Conservation (phyloP, 345 rosid genomes). For the Bruguiera parviflora region DNA sequence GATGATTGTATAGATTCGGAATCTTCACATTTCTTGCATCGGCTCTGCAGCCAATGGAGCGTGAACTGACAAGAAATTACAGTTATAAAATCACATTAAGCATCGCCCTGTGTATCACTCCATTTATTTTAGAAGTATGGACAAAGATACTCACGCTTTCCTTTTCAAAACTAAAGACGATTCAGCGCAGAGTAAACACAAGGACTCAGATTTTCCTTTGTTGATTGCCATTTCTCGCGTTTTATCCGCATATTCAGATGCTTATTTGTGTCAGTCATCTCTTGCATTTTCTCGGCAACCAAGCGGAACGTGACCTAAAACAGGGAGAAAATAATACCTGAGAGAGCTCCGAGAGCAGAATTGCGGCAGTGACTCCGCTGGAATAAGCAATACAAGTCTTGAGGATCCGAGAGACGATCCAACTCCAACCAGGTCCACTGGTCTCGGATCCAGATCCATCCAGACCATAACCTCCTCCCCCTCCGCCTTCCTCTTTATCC, state of each 20-base stretch:
- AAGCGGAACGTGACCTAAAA: neutral
- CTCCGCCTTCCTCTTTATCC: slow-evolving; percentile 25
- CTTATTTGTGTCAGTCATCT: neutral
- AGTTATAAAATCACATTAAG: no score
- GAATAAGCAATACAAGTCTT: slow-evolving; percentile 79
- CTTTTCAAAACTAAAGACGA: no score
- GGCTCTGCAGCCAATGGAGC: no score
- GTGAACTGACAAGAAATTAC: no score
- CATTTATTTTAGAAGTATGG: no score
- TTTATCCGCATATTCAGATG: neutral
- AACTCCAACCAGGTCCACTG: slow-evolving; percentile 71
- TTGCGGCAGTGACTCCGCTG: slow-evolving; percentile 88
- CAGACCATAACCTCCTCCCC: slow-evolving; percentile 13
- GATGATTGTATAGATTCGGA: no score
- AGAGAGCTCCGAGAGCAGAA: slow-evolving; percentile 75
- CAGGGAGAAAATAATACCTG: slow-evolving; percentile 40
- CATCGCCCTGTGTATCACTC: no score
- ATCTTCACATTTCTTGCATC: no score
- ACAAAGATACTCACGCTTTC: no score
- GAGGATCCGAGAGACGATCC: slow-evolving; percentile 73
- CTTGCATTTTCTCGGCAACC: neutral
- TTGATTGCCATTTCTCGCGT: neutral
- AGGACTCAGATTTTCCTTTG: neutral
- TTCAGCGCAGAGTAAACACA: neutral
- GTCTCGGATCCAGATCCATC: slow-evolving; percentile 21